Evolutionary conservation across 306 rosid genomes (phyloP), one percentile per base, ranked within the genome.

Genomic region (Gleditsia sinensis): DNA sequence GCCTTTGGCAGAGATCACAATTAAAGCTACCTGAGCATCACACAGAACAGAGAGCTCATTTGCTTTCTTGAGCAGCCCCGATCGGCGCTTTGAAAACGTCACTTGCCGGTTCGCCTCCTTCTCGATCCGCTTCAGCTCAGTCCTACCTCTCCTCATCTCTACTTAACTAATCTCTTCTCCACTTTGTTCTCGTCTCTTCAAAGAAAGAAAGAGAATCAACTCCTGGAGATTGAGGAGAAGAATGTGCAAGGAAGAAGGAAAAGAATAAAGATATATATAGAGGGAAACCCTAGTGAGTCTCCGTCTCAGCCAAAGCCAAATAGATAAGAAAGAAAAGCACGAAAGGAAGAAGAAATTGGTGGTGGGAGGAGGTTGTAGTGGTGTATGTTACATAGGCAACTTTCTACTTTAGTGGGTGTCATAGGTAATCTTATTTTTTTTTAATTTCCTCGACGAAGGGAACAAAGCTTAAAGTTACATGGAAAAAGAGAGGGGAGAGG

Each of bases 11-110:
- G 91, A 91, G 87, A 93, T 91, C 34, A 91, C 81, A 30, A 93
- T 85, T 78, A 93, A 75, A 58, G 93, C 96, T 0, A 93, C 89
- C 20, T 93, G 88, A 58, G 98, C 93, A 76, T 93, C 98, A 55
- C 98, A 93, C 0, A 93, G 90, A 13, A 90, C 97, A 8, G 96
- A 90, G 85, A 93, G 89, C 85, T 93, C 98, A 54, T 87, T 79
- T 17, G 98, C 98, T 75, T 93, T 93, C 75, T 93, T 93, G 25
- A 89, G 85, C 79, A 93, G 79, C 6, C 98, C 98, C 0, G 77
- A 71, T 72, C 90, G 50, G 0, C 98, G 76, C 79, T 92, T 92
- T 0, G 94, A 92, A 46, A 90, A 92, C 2, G 97, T 93, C 7
- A 93, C 98, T 79, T 93, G 98, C 36, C 90, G 78, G 40, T 87